These are phyloP conservation scores for Anisogramma anomala DNA, from an alignment of 2,329 filamentous ascomycete species.

Conservation along the genomic window DNA sequence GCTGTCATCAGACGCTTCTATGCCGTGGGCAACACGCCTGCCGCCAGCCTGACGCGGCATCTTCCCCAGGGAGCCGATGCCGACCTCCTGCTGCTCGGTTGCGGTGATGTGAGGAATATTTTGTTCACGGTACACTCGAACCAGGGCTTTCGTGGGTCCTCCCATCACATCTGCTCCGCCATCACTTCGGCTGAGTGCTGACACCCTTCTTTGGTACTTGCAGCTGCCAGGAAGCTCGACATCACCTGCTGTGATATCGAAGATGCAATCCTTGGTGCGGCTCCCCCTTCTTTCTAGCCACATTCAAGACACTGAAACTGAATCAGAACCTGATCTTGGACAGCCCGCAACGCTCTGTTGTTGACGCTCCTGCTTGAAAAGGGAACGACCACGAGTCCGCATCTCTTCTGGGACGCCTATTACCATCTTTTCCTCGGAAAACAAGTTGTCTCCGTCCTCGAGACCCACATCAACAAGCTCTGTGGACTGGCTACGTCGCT, in stretches of 20 bases:
- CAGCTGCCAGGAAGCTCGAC: constrained; percentile 33
- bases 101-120: constrained; percentile 45
- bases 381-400: constrained; percentile 16
- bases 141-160: constrained; percentile 25
- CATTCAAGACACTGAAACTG: too few species aligned
- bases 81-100: constrained; percentile 41
- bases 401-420: constrained; percentile 41
- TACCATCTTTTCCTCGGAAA: constrained; percentile 39
- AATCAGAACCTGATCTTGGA: constrained; percentile 1
- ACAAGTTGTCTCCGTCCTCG: constrained; percentile 25
- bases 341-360: constrained; percentile 44
- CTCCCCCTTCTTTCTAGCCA: too few species aligned
- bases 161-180: background rate
- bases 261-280: constrained; percentile 36
- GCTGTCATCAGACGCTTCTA: constrained; percentile 28
- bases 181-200: constrained; percentile 16
- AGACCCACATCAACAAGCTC: constrained; percentile 33
- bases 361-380: constrained; percentile 39
- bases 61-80: constrained; percentile 39
- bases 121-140: constrained; percentile 41
- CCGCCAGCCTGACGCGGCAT: constrained; percentile 34
- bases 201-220: too few species aligned
- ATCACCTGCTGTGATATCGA: constrained; percentile 47
- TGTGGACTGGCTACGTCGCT: constrained; percentile 26
- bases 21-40: constrained; percentile 43